These are phyloP conservation scores for Dillenia suffruticosa DNA, from an alignment of 164 flowering plant species.

Conservation along the genomic window DNA sequence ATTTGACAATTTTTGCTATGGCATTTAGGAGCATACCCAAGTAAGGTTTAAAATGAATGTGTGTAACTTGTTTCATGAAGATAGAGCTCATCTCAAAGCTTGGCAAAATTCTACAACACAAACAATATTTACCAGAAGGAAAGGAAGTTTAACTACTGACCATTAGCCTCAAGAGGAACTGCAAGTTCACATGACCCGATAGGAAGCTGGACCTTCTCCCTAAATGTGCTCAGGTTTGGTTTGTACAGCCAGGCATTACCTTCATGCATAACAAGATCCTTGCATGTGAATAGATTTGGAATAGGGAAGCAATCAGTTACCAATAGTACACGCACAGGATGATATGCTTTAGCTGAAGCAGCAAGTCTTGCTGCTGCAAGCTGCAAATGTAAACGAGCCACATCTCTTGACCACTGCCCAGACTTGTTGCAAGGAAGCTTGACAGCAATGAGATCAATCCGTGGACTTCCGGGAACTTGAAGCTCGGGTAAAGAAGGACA, in stretches of 20 bases:
- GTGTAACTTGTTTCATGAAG: too few relatives aligned
- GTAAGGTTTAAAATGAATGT: too few relatives aligned
- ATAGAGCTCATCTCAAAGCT: too few relatives aligned
- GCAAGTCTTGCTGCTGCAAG: constrained; percentile 58
- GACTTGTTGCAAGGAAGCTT: constrained; percentile 49
- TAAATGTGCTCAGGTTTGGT: constrained; percentile 30
- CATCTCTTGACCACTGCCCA: constrained; percentile 53
- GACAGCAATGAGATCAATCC: constrained; percentile 46
- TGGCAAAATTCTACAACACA: too few relatives aligned
- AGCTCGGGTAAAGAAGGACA: constrained; percentile 40
- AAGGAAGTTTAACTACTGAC: constrained; percentile 20
- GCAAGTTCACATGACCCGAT: constrained; percentile 62
- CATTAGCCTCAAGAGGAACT: constrained; percentile 38
- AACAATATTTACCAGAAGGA: too few relatives aligned
- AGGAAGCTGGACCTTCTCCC: constrained; percentile 49
- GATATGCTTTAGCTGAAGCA: constrained; percentile 26
- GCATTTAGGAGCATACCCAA: too few relatives aligned
- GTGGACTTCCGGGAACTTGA: constrained; percentile 18
- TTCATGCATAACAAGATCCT: constrained; percentile 40
- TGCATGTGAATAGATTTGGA: constrained; percentile 59
- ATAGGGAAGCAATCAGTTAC: constrained; percentile 51
- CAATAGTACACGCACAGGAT: constrained; percentile 37
- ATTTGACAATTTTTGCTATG: too few relatives aligned
- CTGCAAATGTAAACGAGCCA: constrained; percentile 60
- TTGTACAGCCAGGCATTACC: constrained; percentile 45